phyloP scores from a whole-genome alignment of 1,284 basidiomycete species.

The Apiotrichum sp. region DNA sequence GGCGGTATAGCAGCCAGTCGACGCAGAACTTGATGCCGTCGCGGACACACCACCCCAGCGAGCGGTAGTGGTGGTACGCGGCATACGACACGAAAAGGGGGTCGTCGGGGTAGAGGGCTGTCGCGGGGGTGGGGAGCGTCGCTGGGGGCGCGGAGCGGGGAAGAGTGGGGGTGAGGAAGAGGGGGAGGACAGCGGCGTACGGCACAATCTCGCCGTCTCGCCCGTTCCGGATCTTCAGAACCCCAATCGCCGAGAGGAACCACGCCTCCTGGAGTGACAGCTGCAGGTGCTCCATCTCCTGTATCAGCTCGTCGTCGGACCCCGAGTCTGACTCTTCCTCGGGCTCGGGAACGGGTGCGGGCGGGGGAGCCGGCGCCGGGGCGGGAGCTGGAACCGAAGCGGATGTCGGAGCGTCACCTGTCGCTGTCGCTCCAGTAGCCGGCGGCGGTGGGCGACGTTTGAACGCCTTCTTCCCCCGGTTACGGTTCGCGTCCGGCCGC shows the following conservation, averaged over 20 bases:
- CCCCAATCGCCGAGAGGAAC: constrained; percentile 81
- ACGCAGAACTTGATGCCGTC: constrained; percentile 95
- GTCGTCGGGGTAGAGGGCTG: constrained; percentile 59
- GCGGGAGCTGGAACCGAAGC: neutral
- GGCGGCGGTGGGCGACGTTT: constrained; percentile 24
- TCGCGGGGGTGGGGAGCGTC: neutral
- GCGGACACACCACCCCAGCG: constrained; percentile 96
- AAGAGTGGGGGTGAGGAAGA: constrained; percentile 32
- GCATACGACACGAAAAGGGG: constrained; percentile 88
- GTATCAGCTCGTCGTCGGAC: constrained; percentile 47
- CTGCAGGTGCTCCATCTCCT: constrained; percentile 85
- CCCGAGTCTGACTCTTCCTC: constrained; percentile 53
- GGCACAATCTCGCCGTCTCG: constrained; percentile 44
- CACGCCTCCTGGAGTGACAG: constrained; percentile 87
- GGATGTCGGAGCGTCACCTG: neutral
- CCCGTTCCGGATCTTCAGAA: constrained; percentile 66
- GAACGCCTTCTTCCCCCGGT: constrained; percentile 39
- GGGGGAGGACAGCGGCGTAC: constrained; percentile 50
- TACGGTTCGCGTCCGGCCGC: constrained; percentile 41
- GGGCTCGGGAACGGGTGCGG: neutral
- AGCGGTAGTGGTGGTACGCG: constrained; percentile 90
- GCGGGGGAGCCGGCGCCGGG: neutral
- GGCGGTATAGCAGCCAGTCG: constrained; percentile 89
- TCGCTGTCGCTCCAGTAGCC: neutral
- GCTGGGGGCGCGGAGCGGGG: constrained; percentile 33